Evolutionary conservation across 2,329 filamentous ascomycete species (phyloP).

Genomic region (Diaporthe vexans): DNA sequence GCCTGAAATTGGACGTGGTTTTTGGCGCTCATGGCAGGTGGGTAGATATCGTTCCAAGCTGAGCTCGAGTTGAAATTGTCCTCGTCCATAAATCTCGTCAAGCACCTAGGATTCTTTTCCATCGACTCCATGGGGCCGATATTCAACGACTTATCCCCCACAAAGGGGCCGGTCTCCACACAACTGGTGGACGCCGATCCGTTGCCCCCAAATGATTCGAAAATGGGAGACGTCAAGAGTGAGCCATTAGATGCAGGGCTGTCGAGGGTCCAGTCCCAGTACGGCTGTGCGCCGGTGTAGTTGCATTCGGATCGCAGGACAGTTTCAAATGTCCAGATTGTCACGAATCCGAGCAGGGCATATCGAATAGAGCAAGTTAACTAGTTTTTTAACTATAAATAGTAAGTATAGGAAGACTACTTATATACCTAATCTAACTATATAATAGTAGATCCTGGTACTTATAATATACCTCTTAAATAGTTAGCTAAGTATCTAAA

Average conservation of each 20-base stretch:
- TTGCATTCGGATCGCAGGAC: conserved; percentile 51
- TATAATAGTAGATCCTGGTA: too few relatives aligned
- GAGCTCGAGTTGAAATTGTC: not conserved
- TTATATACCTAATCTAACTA: too few relatives aligned
- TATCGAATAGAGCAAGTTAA: too few relatives aligned
- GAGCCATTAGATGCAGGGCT: conserved; percentile 42
- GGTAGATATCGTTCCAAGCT: not conserved
- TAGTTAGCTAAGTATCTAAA: too few relatives aligned
- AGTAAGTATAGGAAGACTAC: too few relatives aligned
- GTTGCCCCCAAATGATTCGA: conserved; percentile 44
- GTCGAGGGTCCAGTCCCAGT: conserved; percentile 54
- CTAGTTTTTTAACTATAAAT: too few relatives aligned
- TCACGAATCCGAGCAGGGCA: too few relatives aligned
- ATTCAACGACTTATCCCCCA: not conserved
- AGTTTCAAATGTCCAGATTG: conserved; percentile 50
- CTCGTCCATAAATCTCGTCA: not conserved
- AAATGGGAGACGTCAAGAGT: conserved; percentile 45
- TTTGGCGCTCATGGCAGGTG: conserved; percentile 2
- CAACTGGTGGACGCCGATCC: not conserved
- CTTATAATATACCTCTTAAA: too few relatives aligned
- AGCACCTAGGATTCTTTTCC: not conserved
- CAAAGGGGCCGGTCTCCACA: not conserved
- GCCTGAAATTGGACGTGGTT: not conserved
- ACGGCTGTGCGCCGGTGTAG: conserved; percentile 46
- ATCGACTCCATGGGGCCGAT: not conserved